Evolutionary conservation across 768 basidiomycete species (phyloP), one percentile per base, ranked within the genome.

Genomic region (Termitomyces eurrhizus): DNA sequence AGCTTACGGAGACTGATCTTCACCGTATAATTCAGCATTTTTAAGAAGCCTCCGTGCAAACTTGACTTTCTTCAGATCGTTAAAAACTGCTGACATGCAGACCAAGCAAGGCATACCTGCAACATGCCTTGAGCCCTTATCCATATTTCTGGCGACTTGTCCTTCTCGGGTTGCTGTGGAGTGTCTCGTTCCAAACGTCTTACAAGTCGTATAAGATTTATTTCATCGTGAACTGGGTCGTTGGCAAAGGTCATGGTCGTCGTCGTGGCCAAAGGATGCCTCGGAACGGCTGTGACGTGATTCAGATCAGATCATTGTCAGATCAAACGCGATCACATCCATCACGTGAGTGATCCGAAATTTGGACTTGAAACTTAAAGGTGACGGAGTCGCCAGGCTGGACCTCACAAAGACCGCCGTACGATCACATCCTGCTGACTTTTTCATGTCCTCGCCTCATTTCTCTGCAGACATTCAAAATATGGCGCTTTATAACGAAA

Each of bases 201-300:
- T 5, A 91, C 71, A 7, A 92, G 78, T 52, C 87, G 79, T 11
- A 74, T 72, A 9, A 92, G 75, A 71, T 92, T 92, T 13, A 92
- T 82, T 64, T 83, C 80, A 74, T 92, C 87, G 60, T 89, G 89
- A 16, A 59, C 42, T 1, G 61, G 63, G 56, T 68, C 59, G 42
- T 58, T 61, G 26, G 45, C 41, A 24, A 16, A 39, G 1, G 58
- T 56, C 57, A 58, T 62, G 26, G 53, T 29, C 4, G 53, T 42
- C 18, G 53, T 42, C 53, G 39, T 53, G 37, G 37, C 26, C n/a
- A 14, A 14, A 14, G n/a, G n/a, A 48, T 2, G 32, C 18, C 42
- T n/a, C 21, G 24, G 52, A 16, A 24, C 33, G 36, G 24, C 32
- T 11, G 57, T 54, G 46, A 53, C 36, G 33, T 57, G 33, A 46